Evolutionary conservation across 139 green algal species (phyloP).

Genomic region (Auxenochlorella pyrenoidosa): DNA sequence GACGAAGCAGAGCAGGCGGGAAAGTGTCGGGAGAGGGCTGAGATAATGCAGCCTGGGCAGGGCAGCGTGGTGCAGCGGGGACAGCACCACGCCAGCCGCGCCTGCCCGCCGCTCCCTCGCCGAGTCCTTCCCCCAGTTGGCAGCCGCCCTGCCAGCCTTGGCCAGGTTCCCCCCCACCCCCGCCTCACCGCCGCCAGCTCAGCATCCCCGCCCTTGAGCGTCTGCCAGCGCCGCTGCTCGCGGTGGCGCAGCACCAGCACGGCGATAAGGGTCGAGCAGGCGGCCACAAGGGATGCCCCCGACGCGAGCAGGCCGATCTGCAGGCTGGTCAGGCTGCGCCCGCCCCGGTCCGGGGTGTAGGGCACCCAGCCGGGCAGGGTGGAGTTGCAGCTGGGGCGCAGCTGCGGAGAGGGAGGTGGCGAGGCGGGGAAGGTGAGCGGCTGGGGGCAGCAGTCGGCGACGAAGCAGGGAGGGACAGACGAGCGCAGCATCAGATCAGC

Average conservation of each 20-base stretch:
- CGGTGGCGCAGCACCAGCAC: slow-evolving; percentile 29
- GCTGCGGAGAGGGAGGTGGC: not conserved
- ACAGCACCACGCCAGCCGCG: too few relatives aligned
- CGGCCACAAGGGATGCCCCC: slow-evolving; percentile 5
- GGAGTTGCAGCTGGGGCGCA: slow-evolving; percentile 25
- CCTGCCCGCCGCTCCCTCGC: too few relatives aligned
- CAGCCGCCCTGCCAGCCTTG: too few relatives aligned
- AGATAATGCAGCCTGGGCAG: not conserved
- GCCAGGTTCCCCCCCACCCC: not conserved
- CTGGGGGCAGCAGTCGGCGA: not conserved
- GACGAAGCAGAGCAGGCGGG: not conserved
- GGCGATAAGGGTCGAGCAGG: not conserved
- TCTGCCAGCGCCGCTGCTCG: slow-evolving; percentile 24
- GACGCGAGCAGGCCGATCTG: slow-evolving; percentile 38
- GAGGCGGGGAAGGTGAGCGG: not conserved
- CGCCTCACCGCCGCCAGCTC: slow-evolving; percentile 22
- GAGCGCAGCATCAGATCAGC: too few relatives aligned
- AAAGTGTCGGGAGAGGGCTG: too few relatives aligned
- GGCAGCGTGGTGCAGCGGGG: not conserved
- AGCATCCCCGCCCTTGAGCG: slow-evolving; percentile 9
- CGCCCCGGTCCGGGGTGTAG: not conserved
- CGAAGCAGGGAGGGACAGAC: not conserved
- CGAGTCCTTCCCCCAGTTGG: too few relatives aligned
- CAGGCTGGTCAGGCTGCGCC: not conserved
- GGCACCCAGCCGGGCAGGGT: slow-evolving; percentile 20